Percentiles rank a stretch among this genome's conserved stretches.
phyloP scores from a whole-genome alignment of 1,139 yeast species.

The Hanseniaspora uvarum region DNA sequence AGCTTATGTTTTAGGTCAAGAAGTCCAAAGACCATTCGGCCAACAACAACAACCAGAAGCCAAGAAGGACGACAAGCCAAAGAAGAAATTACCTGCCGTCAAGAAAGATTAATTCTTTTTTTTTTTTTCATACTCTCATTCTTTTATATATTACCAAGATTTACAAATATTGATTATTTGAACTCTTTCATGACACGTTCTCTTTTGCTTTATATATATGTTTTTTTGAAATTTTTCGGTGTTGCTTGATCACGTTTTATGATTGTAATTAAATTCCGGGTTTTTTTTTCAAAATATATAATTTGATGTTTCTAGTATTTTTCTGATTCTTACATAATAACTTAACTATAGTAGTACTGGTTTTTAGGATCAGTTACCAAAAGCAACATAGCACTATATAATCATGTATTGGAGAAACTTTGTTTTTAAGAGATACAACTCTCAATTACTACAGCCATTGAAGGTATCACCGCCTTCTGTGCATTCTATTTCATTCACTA shows the following conservation, averaged over 20 bases:
- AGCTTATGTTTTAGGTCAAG: constrained; percentile 75
- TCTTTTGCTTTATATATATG: background rate
- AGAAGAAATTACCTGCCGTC: constrained; percentile 36
- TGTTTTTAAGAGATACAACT: background rate
- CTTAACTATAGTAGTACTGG: too few relatives aligned
- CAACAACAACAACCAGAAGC: constrained; percentile 72
- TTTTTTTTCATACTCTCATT: background rate
- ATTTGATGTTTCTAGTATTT: too few relatives aligned
- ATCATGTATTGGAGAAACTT: background rate
- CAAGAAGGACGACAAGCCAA: constrained; percentile 57
- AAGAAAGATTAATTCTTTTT: constrained; percentile 11
- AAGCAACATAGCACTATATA: too few relatives aligned
- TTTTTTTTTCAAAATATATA: background rate
- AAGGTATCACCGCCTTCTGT: constrained; percentile 25
- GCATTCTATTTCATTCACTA: constrained; percentile 15
- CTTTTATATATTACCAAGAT: background rate
- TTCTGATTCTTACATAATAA: too few relatives aligned
- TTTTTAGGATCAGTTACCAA: too few relatives aligned
- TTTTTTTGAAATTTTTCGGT: background rate
- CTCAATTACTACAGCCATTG: constrained; percentile 22
- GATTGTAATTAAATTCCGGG: background rate
- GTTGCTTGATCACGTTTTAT: background rate
- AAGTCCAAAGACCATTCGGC: constrained; percentile 95
- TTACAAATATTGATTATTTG: background rate
- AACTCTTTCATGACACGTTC: too few relatives aligned